Base-by-base conservation (phyloP, 768 basidiomycete genomes). In the Hebeloma cylindrosporum region DNA sequence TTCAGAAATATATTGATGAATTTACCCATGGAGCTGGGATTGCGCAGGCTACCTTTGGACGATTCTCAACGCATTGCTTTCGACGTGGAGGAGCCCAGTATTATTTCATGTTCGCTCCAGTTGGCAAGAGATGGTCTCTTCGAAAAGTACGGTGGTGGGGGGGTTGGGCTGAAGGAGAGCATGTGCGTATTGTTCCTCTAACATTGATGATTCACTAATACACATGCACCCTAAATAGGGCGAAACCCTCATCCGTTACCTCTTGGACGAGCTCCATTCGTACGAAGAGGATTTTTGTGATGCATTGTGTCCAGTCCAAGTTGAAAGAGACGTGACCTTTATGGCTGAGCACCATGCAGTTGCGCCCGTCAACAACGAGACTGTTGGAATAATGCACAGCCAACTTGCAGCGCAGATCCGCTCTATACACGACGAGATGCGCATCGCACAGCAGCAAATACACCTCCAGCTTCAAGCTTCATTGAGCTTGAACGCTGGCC, bases 81-180 rank as follows among this genome's bases (percentile, higher is more conserved):
- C 60, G 60, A 7, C 50, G 62, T 13, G 65, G 67, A 4, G 67
- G 68, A 1, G 60, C 64, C 1, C 66, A 68, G 43, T 68, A 68
- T 36, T 47, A 56, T 0, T 65, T 69, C 42, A 67, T 67, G 59
- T 66, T 53, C 51, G 66, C 67, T 1, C 68, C 63, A 1, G 23
- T 64, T 18, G 47, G 45, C 2, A 6, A 54, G 39, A 49, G 59
- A 6, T 72, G 69, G 68, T 40, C 56, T 0, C 36, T 70, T 14
- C 34, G 37, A 2, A 40, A 31, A 5, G 58, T 69, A 7, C 43
- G 53, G n/a, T 68, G 67, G 68, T 70, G 67, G 66, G 67, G 65
- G 0, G 64, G 67, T 2, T 69, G 67, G 68, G 63, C 65, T 17
- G 22, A 47, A 13, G 39, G 45, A 11, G 61, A 66, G 36, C 52